phyloP scores from a whole-genome alignment of 768 basidiomycete species.

The Kwoniella dejecticola region DNA sequence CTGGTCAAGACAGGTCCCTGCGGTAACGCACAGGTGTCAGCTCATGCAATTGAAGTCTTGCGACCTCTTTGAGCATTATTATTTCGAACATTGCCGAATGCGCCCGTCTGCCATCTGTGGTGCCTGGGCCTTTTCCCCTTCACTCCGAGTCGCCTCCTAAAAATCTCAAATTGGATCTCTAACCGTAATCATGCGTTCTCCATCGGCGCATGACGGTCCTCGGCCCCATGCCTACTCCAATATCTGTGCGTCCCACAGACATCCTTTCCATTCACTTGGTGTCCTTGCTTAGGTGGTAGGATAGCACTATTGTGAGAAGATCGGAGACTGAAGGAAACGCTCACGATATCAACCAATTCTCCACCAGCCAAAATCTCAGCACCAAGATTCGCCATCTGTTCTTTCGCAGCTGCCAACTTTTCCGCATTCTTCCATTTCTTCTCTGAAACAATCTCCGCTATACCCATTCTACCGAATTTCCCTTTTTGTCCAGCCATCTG shows the following conservation, averaged over 20 bases:
- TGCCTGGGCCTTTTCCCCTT: no score
- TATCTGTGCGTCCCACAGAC: no score
- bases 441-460: conserved; percentile 49
- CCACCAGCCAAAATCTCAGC: conserved; percentile 93
- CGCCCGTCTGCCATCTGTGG: background rate
- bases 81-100: no score
- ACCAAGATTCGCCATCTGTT: conserved; percentile 89
- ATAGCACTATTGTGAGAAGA: no score
- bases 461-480: conserved; percentile 51
- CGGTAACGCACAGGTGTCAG: background rate
- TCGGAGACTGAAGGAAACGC: conserved; percentile 37
- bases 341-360: conserved; percentile 75
- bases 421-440: conserved; percentile 56
- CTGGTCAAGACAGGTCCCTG: conserved; percentile 87
- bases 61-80: no score
- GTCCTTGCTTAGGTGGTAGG: no score
- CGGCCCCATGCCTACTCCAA: no score
- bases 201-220: no score
- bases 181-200: no score
- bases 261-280: no score
- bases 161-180: no score
- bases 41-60: background rate
- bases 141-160: no score
- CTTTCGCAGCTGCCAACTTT: conserved; percentile 74
- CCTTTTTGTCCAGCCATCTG: conserved; percentile 49